phyloP scores from a whole-genome alignment of 495 filamentous ascomycete species.

The Penicillium robsamsonii region DNA sequence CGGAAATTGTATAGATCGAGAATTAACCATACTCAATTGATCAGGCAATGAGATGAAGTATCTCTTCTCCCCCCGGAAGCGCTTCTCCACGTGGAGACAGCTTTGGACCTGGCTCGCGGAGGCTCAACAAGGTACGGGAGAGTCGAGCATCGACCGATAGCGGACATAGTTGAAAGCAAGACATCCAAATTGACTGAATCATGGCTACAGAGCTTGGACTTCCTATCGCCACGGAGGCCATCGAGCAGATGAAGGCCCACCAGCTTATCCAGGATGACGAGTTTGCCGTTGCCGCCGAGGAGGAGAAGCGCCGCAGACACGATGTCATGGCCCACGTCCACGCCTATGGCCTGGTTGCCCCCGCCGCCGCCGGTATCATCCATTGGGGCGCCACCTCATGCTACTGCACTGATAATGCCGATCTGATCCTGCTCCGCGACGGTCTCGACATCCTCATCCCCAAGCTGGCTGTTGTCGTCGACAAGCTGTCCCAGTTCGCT shows the following conservation, averaged over 20 bases:
- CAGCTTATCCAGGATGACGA: slow-evolving; percentile 73
- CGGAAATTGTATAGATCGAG: slow-evolving; percentile 8
- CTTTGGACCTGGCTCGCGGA: slow-evolving; percentile 86
- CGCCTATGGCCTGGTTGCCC: slow-evolving; percentile 68
- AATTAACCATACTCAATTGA: slow-evolving; percentile 24
- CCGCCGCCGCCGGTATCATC: slow-evolving; percentile 82
- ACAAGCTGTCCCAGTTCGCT: slow-evolving; percentile 76
- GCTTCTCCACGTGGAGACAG: slow-evolving; percentile 74
- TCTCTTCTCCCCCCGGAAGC: slow-evolving; percentile 68
- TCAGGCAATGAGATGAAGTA: slow-evolving; percentile 50
- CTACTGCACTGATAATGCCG: slow-evolving; percentile 82
- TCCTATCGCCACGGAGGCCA: slow-evolving; percentile 65
- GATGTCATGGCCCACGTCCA: slow-evolving; percentile 76
- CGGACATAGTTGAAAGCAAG: slow-evolving; percentile 12
- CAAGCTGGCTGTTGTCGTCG: slow-evolving; percentile 81
- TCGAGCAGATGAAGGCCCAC: slow-evolving; percentile 72
- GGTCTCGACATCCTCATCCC: slow-evolving; percentile 74
- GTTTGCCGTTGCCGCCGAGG: slow-evolving; percentile 71
- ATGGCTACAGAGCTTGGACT: slow-evolving; percentile 46
- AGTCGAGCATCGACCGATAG: slow-evolving; percentile 15
- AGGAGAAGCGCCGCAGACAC: slow-evolving; percentile 74
- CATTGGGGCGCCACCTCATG: slow-evolving; percentile 71
- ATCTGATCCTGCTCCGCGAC: slow-evolving; percentile 78
- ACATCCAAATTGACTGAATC: slow-evolving; percentile 29
- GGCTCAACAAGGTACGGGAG: slow-evolving; percentile 62